Percentiles rank a stretch among this genome's conserved stretches.
Conservation (phyloP, 2,329 filamentous ascomycete species). For the Phialocephala subalpina region DNA sequence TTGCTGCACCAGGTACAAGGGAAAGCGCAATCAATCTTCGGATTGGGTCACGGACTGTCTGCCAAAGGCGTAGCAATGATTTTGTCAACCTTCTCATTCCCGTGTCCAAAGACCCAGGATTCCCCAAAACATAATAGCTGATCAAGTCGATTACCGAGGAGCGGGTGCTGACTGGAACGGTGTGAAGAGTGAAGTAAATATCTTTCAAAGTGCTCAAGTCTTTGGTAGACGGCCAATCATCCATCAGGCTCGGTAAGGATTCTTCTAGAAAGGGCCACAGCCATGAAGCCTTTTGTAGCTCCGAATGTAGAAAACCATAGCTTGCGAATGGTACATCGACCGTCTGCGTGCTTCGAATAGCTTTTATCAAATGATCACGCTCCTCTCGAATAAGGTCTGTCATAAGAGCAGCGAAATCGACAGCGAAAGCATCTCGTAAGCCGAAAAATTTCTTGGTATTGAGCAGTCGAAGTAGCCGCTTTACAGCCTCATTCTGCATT, state of each 20-base stretch:
- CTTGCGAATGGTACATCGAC: neutral
- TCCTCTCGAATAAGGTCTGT: neutral
- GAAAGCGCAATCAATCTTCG: neutral
- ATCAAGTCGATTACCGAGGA: neutral
- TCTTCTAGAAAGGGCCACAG: neutral
- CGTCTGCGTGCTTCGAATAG: neutral
- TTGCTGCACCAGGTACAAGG: neutral
- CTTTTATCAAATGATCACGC: neutral
- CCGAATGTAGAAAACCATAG: neutral
- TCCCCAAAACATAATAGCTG: neutral
- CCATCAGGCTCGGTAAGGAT: neutral
- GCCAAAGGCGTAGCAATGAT: constrained; percentile 14
- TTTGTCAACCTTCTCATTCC: neutral
- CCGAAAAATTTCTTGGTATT: neutral
- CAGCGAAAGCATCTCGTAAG: neutral
- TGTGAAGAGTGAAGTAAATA: neutral
- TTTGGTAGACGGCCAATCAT: neutral
- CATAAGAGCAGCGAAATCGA: neutral
- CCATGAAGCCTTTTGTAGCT: neutral
- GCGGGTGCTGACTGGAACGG: neutral
- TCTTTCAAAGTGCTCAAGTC: neutral
- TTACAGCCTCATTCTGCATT: constrained; percentile 1
- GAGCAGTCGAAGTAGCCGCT: neutral
- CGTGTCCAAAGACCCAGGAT: neutral
- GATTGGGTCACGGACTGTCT: neutral